A percentile compares a stretch with the other conserved stretches of the same genome.
phyloP scores from a whole-genome alignment of 768 basidiomycete genomes.

The Trametopsis cervina region DNA sequence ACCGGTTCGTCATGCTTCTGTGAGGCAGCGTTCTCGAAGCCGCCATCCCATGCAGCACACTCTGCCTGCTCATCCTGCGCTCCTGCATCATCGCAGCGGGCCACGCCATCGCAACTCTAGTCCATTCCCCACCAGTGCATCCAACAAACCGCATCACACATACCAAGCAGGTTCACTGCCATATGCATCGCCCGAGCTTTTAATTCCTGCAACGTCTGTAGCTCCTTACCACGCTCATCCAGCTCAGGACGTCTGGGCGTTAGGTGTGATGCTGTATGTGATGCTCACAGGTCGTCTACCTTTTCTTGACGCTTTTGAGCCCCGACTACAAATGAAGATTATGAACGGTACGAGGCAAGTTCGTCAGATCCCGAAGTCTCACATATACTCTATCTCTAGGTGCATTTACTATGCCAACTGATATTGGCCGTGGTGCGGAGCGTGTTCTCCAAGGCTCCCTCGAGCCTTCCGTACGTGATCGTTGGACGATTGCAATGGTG shows the following conservation, averaged over 20 bases:
- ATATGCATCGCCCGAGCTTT: slow-evolving; percentile 85
- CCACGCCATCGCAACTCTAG: slow-evolving; percentile 46
- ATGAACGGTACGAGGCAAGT: slow-evolving; percentile 51
- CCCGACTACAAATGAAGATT: slow-evolving; percentile 87
- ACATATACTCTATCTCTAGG: slow-evolving; percentile 34
- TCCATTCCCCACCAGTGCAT: slow-evolving; percentile 30
- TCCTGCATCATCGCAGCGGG: slow-evolving; percentile 32
- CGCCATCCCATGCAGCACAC: slow-evolving; percentile 9
- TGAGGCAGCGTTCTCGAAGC: slow-evolving; percentile 17
- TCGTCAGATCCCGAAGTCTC: slow-evolving; percentile 6
- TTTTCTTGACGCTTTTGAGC: slow-evolving; percentile 86
- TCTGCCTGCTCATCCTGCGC: slow-evolving; percentile 26
- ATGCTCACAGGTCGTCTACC: slow-evolving; percentile 83
- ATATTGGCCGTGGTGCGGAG: slow-evolving; percentile 54
- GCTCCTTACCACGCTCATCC: slow-evolving; percentile 42
- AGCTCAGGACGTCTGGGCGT: slow-evolving; percentile 92
- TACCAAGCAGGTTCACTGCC: slow-evolving; percentile 83
- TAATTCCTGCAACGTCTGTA: slow-evolving; percentile 48
- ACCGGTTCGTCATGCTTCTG: not conserved
- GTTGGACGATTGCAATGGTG: slow-evolving; percentile 81
- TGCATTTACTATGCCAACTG: slow-evolving; percentile 49
- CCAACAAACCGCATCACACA: slow-evolving; percentile 26
- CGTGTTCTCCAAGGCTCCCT: slow-evolving; percentile 77
- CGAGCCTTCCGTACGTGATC: slow-evolving; percentile 45
- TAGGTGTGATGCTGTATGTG: slow-evolving; percentile 85